Evolutionary conservation across 2,329 filamentous ascomycete genomes (phyloP), one percentile per base, ranked within the genome.

Genomic region (Pseudocercospora pini-densiflorae): DNA sequence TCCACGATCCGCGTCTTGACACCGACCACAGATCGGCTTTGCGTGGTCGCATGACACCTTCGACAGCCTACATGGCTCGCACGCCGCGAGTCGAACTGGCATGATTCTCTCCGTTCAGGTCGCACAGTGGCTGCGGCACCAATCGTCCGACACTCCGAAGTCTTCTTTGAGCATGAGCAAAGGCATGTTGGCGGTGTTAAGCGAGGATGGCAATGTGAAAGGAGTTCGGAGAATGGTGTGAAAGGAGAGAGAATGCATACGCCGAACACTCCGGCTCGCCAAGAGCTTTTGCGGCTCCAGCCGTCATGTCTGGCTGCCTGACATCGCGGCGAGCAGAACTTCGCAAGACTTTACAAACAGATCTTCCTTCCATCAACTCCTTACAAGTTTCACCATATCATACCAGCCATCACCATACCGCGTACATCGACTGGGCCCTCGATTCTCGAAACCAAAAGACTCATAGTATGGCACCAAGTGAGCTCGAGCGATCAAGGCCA

Each of bases 341-440:
- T 12, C 23, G 24, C 24, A 2, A 27, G 24, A 27, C 24, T 27
- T 27, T 27, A 27, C 24, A 27, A 27, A 5, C 24, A 53, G 23
- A 16, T n/a, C 40, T 19, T 19, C 40, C 40, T 43, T 43, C 36
- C 36, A 40, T 40, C 36, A 43, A 43, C 40, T 43, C 40, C 40
- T 43, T n/a, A 43, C 40, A n/a, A 8, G 40, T 16, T 43, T 43
- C 78, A 93, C 90, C 91, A 97, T 88, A 76, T 94, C 88, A 71
- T 88, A 84, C 92, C 92, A 96, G 21, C 87, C 89, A 40, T 92
- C 91, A 40, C 92, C 92, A 21, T 89, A 90, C 79, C 92, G 92
- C 63, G 85, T 83, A 58, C 87, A 89, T 64, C 86, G 81, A 77
- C 92, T 94, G 55, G 84, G 81, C 0, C 92, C 92, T 21, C 84